Evolutionary conservation across 768 basidiomycete genomes (phyloP).

Genomic region (Hericium rajendrae): DNA sequence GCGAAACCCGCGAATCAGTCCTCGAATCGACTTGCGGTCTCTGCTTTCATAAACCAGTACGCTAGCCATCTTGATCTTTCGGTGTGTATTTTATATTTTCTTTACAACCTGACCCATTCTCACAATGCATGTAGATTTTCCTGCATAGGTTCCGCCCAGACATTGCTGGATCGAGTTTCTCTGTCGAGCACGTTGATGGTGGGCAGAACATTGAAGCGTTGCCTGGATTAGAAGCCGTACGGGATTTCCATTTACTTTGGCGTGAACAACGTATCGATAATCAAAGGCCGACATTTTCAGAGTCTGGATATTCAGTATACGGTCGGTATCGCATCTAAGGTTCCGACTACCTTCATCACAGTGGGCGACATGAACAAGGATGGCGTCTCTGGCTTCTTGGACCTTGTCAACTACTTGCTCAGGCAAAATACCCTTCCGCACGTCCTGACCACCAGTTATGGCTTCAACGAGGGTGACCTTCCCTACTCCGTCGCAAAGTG

Average conservation of each 20-base stretch:
- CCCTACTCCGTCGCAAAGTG: not conserved
- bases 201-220: constrained; percentile 4
- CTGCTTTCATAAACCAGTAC: constrained; percentile 22
- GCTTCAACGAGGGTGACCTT: constrained; percentile 9
- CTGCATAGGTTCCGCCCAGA: constrained; percentile 2
- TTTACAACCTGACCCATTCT: too few species aligned
- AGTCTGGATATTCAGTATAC: constrained; percentile 20
- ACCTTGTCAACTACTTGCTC: constrained; percentile 16
- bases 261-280: not conserved
- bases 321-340: constrained; percentile 12
- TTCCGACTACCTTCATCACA: constrained; percentile 16
- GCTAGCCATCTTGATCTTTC: constrained; percentile 21
- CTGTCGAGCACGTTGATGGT: constrained; percentile 5
- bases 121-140: not conserved
- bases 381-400: constrained; percentile 10
- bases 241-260: not conserved
- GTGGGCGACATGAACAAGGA: constrained; percentile 14
- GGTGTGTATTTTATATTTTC: constrained; percentile 6
- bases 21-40: constrained; percentile 21
- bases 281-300: not conserved
- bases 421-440: constrained; percentile 9
- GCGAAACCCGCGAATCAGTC: constrained; percentile 18
- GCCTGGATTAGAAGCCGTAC: constrained; percentile 2
- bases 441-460: constrained; percentile 15
- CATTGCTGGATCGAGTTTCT: constrained; percentile 2